Conservation (phyloP, 768 basidiomycete genomes). For the Roridomyces roridus region DNA sequence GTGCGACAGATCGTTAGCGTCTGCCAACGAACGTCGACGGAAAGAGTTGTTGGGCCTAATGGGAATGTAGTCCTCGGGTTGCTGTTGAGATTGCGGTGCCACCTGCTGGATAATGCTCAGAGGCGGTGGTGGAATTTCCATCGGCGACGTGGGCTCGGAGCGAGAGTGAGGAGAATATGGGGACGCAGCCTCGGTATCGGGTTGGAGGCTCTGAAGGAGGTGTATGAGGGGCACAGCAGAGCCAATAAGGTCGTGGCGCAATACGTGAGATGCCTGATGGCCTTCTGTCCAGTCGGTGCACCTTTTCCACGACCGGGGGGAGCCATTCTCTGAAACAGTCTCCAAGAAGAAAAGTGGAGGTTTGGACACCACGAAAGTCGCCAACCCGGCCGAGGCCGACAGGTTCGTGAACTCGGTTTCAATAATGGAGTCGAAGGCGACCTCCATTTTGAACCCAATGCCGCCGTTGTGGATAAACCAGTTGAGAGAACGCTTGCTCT, state of each 20-base stretch:
- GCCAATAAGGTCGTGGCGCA: slow-evolving; percentile 71
- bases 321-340: slow-evolving; percentile 40
- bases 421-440: slow-evolving; percentile 69
- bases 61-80: slow-evolving; percentile 27
- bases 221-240: slow-evolving; percentile 65
- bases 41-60: slow-evolving; percentile 11
- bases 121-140: slow-evolving; percentile 49
- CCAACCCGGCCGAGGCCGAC: slow-evolving; percentile 58
- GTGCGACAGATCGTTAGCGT: slow-evolving; percentile 16
- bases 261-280: slow-evolving; percentile 65
- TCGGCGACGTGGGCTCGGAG: slow-evolving; percentile 36
- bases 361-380: slow-evolving; percentile 67
- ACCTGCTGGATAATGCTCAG: slow-evolving; percentile 33
- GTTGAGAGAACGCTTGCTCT: slow-evolving; percentile 65
- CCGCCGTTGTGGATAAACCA: slow-evolving; percentile 84
- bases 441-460: slow-evolving; percentile 85
- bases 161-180: slow-evolving; percentile 44
- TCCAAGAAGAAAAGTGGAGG: slow-evolving; percentile 77
- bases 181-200: slow-evolving; percentile 37
- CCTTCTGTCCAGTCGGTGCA: slow-evolving; percentile 82
- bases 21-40: slow-evolving; percentile 17
- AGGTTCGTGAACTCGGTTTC: slow-evolving; percentile 62
- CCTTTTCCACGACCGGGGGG: slow-evolving; percentile 59
- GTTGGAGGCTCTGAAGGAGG: slow-evolving; percentile 54
- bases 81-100: slow-evolving; percentile 31